These are phyloP conservation scores for Aethionema arabicum DNA, from an alignment of 345 rosid genomes.

Conservation along the genomic window DNA sequence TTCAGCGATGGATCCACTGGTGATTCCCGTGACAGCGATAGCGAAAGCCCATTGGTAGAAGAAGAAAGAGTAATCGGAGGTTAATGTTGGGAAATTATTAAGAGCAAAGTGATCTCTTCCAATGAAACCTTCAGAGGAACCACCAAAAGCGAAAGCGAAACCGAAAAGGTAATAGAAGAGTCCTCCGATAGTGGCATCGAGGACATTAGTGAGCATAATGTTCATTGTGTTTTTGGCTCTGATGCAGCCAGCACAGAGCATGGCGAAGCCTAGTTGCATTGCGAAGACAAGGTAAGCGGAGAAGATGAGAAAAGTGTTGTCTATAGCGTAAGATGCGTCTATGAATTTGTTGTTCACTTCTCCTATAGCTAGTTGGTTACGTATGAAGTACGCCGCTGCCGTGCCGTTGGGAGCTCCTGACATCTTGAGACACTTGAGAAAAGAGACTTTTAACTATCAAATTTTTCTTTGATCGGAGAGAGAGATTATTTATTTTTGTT, in stretches of 20 bases:
- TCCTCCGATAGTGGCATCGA: slow-evolving; percentile 32
- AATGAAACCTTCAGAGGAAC: slow-evolving; percentile 28
- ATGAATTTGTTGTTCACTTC: slow-evolving; percentile 33
- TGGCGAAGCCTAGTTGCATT: slow-evolving; percentile 73
- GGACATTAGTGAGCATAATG: slow-evolving; percentile 20
- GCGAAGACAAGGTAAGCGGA: slow-evolving; percentile 53
- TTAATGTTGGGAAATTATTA: background rate
- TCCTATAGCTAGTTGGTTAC: slow-evolving; percentile 44
- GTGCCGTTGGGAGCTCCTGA: slow-evolving; percentile 48
- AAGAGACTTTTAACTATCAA: too few species aligned
- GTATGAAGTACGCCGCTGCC: slow-evolving; percentile 60
- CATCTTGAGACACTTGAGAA: slow-evolving; percentile 27
- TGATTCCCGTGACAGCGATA: slow-evolving; percentile 36
- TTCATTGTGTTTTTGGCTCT: slow-evolving; percentile 58
- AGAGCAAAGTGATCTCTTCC: slow-evolving; percentile 20
- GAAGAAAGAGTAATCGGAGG: slow-evolving; percentile 23
- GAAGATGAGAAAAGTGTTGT: slow-evolving; percentile 51
- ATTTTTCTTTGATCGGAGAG: background rate
- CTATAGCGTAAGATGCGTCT: slow-evolving; percentile 44
- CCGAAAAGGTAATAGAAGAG: slow-evolving; percentile 29
- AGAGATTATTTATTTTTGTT: too few species aligned
- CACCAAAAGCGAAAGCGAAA: slow-evolving; percentile 31
- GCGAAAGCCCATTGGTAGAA: slow-evolving; percentile 38
- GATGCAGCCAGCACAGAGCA: slow-evolving; percentile 35
- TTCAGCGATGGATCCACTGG: slow-evolving; percentile 59